phyloP scores from a whole-genome alignment of 805 yeast genomes.

The Starmerella stellata region DNA sequence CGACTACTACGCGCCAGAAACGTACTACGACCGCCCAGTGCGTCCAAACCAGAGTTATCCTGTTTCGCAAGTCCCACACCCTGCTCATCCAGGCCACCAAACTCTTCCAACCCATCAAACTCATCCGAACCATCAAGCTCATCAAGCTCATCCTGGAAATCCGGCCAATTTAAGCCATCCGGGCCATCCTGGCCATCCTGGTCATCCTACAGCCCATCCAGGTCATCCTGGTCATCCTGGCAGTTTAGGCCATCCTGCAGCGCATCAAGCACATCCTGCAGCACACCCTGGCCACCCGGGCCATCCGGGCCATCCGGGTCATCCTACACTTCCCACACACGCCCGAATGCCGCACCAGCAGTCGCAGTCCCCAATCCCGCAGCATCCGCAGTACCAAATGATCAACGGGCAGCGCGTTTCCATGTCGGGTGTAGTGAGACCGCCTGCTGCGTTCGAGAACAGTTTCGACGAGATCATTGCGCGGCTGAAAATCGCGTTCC shows the following conservation, averaged over 20 bases:
- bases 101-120: too few relatives aligned
- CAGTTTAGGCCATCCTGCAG: not conserved
- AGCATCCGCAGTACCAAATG: not conserved
- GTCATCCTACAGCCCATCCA: too few relatives aligned
- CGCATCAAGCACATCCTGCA: not conserved
- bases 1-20: too few relatives aligned
- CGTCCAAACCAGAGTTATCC: too few relatives aligned
- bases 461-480: constrained; percentile 5
- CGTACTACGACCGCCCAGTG: too few relatives aligned
- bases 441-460: not conserved
- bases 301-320: too few relatives aligned
- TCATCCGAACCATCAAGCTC: too few relatives aligned
- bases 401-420: not conserved
- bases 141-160: too few relatives aligned
- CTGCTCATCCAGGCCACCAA: not conserved
- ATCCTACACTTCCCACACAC: not conserved
- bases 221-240: too few relatives aligned
- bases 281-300: too few relatives aligned
- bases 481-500: constrained; percentile 12
- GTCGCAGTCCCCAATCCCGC: not conserved
- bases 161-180: too few relatives aligned
- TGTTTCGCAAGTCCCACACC: not conserved
- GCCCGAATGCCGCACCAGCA: not conserved
- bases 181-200: too few relatives aligned
- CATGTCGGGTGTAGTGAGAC: not conserved